Evolutionary conservation across 1,284 basidiomycete species (phyloP), one percentile per base, ranked within the genome.

Genomic region (Flammula alnicola): DNA sequence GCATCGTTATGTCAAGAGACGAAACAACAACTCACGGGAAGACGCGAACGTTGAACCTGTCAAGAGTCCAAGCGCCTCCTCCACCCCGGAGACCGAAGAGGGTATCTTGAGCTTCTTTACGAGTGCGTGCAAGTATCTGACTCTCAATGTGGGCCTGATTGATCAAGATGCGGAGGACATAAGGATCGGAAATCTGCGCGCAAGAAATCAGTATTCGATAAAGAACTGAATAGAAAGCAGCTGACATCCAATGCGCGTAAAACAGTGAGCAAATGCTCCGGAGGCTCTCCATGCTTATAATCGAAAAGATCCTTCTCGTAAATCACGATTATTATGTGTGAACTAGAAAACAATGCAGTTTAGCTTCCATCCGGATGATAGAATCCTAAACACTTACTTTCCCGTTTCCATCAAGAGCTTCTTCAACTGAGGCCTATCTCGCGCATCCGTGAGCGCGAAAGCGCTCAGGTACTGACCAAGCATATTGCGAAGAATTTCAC

Each of bases 121-220:
- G 88, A 6, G 69, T 80, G 1, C 62, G 62, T 0, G 88, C 83
- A 9, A 98, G 77, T 3, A 93, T 70, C 2, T 78, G 80, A 12
- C 78, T 74, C 67, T 99, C 96, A 47, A 98, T 91, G 33, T 69
- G 71, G 16, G 70, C 70, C 31, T 78, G 71, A 66, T 93, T 93
- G 69, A 98, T 87, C 30, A 99, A 69, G 43, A 95, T 78, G 40
- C 94, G 91, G 22, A 86, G 74, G 3, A 95, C 89, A 49, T 84
- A 85, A 36, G 80, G 79, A 58, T 96, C 76, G 11, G 82, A 77
- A 57, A 96, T 77, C 91, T 97, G 56, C 12, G 25, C 3, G 7
- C 5, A 14, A 49, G 38, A 40, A 19, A 46, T 32, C 10, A 16
- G 19, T 25, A 20, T 8, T 12, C 17, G 17, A 14, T 3, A 23